A percentile compares a stretch with the other conserved stretches of the same genome.
These are phyloP conservation scores for Hymenoscyphus scutula DNA, from an alignment of 2,329 filamentous ascomycete species.

Conservation along the genomic window DNA sequence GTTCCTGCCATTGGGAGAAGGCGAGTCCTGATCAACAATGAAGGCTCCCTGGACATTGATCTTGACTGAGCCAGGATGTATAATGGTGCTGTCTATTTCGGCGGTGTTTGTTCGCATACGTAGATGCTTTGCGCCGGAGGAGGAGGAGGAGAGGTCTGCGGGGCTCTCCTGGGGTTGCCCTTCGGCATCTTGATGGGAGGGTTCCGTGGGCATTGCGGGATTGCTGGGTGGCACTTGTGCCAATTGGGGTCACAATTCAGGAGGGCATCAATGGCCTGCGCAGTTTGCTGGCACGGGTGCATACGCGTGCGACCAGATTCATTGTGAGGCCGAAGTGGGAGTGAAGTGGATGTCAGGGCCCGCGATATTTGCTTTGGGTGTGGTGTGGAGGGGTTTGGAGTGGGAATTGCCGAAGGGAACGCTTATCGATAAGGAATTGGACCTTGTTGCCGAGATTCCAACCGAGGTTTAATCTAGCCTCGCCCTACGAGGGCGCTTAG, in stretches of 20 bases:
- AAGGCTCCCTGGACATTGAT: slow-evolving; percentile 98
- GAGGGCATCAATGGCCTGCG: slow-evolving; percentile 16
- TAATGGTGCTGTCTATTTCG: slow-evolving; percentile 44
- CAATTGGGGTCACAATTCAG: slow-evolving; percentile 16
- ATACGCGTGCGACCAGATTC: slow-evolving; percentile 4
- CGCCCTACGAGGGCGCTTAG: too few species aligned
- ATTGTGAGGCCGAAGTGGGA: slow-evolving; percentile 1
- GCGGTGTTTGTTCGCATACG: slow-evolving; percentile 37
- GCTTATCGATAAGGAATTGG: not conserved
- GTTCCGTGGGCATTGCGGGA: slow-evolving; percentile 25
- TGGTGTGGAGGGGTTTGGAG: not conserved
- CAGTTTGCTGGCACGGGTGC: not conserved
- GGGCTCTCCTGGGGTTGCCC: slow-evolving; percentile 19
- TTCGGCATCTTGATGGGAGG: slow-evolving; percentile 15
- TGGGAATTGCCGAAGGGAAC: not conserved
- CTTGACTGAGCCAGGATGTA: slow-evolving; percentile 69
- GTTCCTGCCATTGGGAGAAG: slow-evolving; percentile 45
- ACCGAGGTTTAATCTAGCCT: not conserved
- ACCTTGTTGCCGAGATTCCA: not conserved
- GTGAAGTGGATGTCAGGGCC: not conserved
- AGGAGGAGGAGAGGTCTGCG: slow-evolving; percentile 18
- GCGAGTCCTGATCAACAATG: slow-evolving; percentile 80
- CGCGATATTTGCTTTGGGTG: not conserved
- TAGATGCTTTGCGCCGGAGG: slow-evolving; percentile 12
- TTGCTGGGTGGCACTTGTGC: slow-evolving; percentile 23